Conservation (phyloP, 257 asterid species). For the Solanum clarkiae region DNA sequence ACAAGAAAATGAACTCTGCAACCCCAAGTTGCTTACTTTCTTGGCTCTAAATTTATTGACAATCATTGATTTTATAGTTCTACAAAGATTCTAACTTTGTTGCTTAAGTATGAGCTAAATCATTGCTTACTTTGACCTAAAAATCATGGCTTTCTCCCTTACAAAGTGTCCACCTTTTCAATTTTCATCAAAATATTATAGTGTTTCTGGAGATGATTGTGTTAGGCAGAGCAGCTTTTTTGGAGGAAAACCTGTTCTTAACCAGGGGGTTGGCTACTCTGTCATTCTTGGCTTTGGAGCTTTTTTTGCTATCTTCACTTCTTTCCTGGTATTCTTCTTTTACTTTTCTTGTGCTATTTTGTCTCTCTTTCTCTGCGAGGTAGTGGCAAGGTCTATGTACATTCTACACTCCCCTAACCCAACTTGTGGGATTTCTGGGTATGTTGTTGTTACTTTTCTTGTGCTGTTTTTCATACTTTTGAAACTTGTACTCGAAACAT, state of each 20-base stretch:
- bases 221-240: constrained; percentile 71
- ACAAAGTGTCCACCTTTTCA: constrained; percentile 57
- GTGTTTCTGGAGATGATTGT: constrained; percentile 30
- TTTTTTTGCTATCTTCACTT: constrained; percentile 70
- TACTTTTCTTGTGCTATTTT: not conserved
- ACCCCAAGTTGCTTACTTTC: not conserved
- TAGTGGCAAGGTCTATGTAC: too few species aligned
- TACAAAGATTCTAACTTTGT: too few species aligned
- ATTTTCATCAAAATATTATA: constrained; percentile 58
- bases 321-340: constrained; percentile 50
- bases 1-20: constrained; percentile 7
- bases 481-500: not conserved
- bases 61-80: not conserved
- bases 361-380: too few species aligned
- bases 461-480: not conserved
- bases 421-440: too few species aligned
- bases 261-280: constrained; percentile 80
- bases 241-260: constrained; percentile 61
- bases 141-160: constrained; percentile 31
- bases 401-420: too few species aligned
- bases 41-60: not conserved
- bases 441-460: not conserved
- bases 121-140: too few species aligned
- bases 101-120: too few species aligned
- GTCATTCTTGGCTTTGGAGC: constrained; percentile 95